phyloP scores from a whole-genome alignment of 805 yeast species.

The Ogataea methanolica region DNA sequence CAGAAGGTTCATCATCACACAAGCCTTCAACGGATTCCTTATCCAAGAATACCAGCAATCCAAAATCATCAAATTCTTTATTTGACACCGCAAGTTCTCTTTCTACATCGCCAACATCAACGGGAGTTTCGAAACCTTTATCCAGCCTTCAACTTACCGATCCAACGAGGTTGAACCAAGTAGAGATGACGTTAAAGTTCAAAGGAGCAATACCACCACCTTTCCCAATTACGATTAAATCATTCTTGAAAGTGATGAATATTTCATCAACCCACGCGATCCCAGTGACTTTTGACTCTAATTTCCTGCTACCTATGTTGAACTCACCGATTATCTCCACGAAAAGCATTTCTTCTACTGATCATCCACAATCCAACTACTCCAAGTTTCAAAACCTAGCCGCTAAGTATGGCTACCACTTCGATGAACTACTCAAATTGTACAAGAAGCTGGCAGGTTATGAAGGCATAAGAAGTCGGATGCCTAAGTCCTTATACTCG shows the following conservation, averaged over 20 bases:
- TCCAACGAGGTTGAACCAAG: not conserved
- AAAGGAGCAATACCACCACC: not conserved
- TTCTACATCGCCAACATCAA: conserved; percentile 3
- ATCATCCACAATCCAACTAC: not conserved
- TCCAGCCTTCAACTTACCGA: not conserved
- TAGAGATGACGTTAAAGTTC: conserved; percentile 7
- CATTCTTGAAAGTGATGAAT: conserved; percentile 7
- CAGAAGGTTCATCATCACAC: no score
- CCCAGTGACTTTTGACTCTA: conserved; percentile 35
- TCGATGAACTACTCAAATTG: not conserved
- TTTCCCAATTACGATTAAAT: conserved; percentile 2
- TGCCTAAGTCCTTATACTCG: conserved; percentile 11
- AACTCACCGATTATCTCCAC: not conserved
- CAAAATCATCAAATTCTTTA: not conserved
- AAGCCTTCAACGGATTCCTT: not conserved
- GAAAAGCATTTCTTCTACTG: not conserved
- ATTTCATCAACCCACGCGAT: conserved; percentile 19
- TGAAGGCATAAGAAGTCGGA: not conserved
- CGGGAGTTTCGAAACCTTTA: not conserved
- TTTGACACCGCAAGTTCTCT: not conserved
- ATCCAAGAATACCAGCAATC: not conserved
- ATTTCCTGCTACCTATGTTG: not conserved
- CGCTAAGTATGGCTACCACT: conserved; percentile 4
- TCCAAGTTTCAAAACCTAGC: conserved; percentile 1
- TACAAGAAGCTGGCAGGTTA: not conserved